Base-by-base conservation (phyloP, 164 flowering plant genomes). In the Taxillus chinensis region DNA sequence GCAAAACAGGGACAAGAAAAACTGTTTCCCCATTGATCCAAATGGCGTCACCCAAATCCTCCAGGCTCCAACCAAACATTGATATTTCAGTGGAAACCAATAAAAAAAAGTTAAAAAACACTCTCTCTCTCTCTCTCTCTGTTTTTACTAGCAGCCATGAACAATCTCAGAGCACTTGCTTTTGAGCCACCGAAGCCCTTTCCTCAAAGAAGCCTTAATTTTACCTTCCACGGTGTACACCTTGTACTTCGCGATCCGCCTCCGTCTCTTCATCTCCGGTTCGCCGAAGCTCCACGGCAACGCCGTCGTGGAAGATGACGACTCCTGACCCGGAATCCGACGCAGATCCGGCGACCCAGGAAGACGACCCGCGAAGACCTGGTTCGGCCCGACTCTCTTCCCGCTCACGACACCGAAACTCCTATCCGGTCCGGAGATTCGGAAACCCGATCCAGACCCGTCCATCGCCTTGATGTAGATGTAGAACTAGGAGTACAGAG, bases 131-230 rank as follows among this genome's bases (percentile, higher is more conserved):
- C 27, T 27, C 27, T 27, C 27, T 27, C 27, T 27, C 27, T 27
- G 27, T 27, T 27, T 27, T 27, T 27, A 46, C 55, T 65, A 80
- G 70, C 68, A 77, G 51, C 89, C 88, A 74, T 79, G 83, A n/a
- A 84, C 82, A 60, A 89, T 73, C 69, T 76, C 70, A 13, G 86
- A 79, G 74, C 91, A 86, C 75, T 79, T 89, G 69, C 74, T 73
- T 76, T 89, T 91, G 76, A 91, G 67, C 97, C 97, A 91, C 39
- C 86, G 82, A 14, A 82, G 54, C n/a, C 93, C 87, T 53, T 72
- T 85, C 59, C 70, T 74, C 52, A 91, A 43, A 10, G 88, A 82
- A 43, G 82, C 72, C 64, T 91, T 89, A 2, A 85, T 81, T 71
- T 72, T 82, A 5, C 96, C 93, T 73, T 91, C 96, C 7, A 86